Conservation (phyloP, 257 asterid species). For the Gentiana dahurica region DNA sequence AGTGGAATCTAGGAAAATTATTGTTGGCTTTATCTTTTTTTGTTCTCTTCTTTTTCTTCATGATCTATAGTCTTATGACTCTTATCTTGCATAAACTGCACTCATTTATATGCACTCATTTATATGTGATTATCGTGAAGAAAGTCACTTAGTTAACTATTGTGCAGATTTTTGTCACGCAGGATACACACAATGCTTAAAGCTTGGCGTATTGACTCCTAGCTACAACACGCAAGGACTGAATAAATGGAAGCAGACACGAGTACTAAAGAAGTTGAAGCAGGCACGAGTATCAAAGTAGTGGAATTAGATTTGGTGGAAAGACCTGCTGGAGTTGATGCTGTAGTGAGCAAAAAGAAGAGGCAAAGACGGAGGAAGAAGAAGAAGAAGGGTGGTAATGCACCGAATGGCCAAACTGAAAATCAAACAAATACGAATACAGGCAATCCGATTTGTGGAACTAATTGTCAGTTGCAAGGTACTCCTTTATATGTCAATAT, state of each 20-base stretch:
- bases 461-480: neutral
- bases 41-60: neutral
- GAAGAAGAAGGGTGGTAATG: neutral
- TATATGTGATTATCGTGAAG: neutral
- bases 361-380: constrained; percentile 2
- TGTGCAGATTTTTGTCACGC: neutral
- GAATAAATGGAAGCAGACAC: neutral
- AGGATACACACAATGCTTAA: too few relatives aligned
- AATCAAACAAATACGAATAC: constrained; percentile 2
- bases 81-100: too few relatives aligned
- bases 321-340: constrained; percentile 1
- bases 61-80: neutral
- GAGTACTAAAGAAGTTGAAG: neutral
- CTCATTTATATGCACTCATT: too few relatives aligned
- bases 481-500: constrained; percentile 13
- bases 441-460: constrained; percentile 2
- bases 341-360: constrained; percentile 8
- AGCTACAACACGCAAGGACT: too few relatives aligned
- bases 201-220: too few relatives aligned
- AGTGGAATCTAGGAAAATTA: too few relatives aligned
- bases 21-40: too few relatives aligned
- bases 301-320: constrained; percentile 11
- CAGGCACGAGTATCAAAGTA: neutral
- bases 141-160: neutral
- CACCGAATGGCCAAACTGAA: neutral